A percentile compares a stretch with the other conserved stretches of the same genome.
Conservation (phyloP, 2,329 filamentous ascomycete genomes). For the Dendrostoma leiphaemia region DNA sequence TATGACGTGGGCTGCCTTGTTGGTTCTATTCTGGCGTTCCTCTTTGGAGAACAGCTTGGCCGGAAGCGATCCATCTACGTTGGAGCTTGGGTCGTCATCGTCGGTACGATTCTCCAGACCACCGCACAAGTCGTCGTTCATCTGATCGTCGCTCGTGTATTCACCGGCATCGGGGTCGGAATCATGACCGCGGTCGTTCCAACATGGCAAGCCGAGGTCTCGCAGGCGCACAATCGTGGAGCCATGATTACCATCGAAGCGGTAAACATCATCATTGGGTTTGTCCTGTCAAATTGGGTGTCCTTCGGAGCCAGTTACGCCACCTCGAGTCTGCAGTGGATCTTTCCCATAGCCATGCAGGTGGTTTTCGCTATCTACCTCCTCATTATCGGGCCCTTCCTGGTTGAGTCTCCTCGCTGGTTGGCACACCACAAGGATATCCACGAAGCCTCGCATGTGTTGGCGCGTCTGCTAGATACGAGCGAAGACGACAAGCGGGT, state of each 20-base stretch:
- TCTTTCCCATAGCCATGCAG: neutral
- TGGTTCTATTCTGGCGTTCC: neutral
- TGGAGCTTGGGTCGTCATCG: slow-evolving; percentile 3
- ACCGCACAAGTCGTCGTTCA: slow-evolving; percentile 1
- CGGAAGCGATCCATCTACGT: slow-evolving; percentile 3
- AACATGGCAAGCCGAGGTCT: slow-evolving; percentile 8
- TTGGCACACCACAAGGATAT: neutral
- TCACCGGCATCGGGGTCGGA: slow-evolving; percentile 1
- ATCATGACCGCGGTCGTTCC: slow-evolving; percentile 8
- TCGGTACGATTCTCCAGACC: slow-evolving; percentile 3
- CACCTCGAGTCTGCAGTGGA: slow-evolving; percentile 1
- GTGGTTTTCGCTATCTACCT: slow-evolving; percentile 1
- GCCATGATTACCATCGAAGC: slow-evolving; percentile 7
- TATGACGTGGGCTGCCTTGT: neutral
- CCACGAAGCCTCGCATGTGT: neutral
- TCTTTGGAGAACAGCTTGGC: neutral
- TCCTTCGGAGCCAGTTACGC: slow-evolving; percentile 3
- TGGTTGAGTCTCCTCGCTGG: slow-evolving; percentile 6
- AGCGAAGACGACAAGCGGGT: slow-evolving; percentile 1
- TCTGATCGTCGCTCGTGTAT: neutral
- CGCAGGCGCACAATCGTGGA: neutral
- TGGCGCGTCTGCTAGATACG: slow-evolving; percentile 3
- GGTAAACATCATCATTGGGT: slow-evolving; percentile 4
- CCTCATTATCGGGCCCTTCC: neutral
- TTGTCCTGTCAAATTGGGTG: slow-evolving; percentile 4